Evolutionary conservation across 441 rosid species (phyloP).

Genomic region (Gossypium aridum): DNA sequence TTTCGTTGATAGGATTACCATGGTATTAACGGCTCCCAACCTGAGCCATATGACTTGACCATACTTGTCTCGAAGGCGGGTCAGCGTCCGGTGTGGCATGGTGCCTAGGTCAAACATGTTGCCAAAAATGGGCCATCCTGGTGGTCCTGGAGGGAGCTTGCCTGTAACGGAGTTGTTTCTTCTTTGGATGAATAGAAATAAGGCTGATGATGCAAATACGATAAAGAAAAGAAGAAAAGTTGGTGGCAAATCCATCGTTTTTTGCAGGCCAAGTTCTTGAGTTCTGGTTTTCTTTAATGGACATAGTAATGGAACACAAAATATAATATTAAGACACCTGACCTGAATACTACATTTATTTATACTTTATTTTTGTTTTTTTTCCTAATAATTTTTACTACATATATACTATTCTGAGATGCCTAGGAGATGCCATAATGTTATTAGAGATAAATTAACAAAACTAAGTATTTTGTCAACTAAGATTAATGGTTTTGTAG

Average conservation of each 20-base stretch:
- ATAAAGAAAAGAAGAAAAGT: slow-evolving; percentile 7
- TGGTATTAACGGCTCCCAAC: slow-evolving; percentile 37
- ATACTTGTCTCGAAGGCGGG: slow-evolving; percentile 28
- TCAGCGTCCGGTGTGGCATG: slow-evolving; percentile 42
- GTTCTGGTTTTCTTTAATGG: background rate
- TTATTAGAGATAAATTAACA: no score
- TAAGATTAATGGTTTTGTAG: no score
- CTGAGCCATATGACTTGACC: slow-evolving; percentile 48
- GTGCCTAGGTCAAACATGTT: slow-evolving; percentile 39
- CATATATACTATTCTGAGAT: background rate
- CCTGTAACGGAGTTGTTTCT: background rate
- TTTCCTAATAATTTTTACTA: no score
- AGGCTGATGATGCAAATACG: slow-evolving; percentile 2
- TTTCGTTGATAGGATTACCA: slow-evolving; percentile 41
- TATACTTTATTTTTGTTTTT: no score
- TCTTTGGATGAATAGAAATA: background rate
- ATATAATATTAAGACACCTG: no score
- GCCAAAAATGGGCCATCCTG: slow-evolving; percentile 52
- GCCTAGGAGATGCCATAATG: background rate
- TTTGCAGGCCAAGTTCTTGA: background rate
- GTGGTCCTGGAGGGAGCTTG: slow-evolving; percentile 43
- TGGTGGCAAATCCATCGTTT: background rate
- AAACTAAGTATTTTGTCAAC: no score
- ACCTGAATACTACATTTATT: no score
- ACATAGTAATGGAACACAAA: no score